phyloP scores from a whole-genome alignment of 2,329 filamentous ascomycete species.

The Zymoseptoria crescenta region DNA sequence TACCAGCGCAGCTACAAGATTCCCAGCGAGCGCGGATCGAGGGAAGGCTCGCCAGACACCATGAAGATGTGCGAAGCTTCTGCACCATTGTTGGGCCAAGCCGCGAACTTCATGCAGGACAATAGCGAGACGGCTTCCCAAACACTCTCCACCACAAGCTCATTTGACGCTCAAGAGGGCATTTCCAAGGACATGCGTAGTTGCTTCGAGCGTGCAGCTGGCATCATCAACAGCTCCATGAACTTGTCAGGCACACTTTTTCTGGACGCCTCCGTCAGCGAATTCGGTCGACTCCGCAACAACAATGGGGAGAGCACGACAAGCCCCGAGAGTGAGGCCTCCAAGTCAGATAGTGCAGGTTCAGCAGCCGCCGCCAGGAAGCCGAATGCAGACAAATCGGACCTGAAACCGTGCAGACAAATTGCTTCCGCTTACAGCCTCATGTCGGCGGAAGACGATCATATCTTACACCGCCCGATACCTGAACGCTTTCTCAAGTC shows the following conservation, averaged over 20 bases:
- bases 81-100: not conserved
- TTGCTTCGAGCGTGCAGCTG: slow-evolving; percentile 8
- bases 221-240: slow-evolving; percentile 24
- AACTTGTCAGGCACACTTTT: slow-evolving; percentile 40
- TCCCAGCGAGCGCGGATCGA: not conserved
- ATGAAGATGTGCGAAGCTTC: not conserved
- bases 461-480: not conserved
- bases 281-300: slow-evolving; percentile 12
- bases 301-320: not conserved
- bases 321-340: not conserved
- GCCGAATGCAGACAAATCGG: not conserved
- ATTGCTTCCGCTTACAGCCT: slow-evolving; percentile 4
- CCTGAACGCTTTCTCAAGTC: slow-evolving; percentile 7
- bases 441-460: not conserved
- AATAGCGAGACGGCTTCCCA: not conserved
- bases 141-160: not conserved
- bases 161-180: not conserved
- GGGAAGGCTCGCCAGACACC: not conserved
- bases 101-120: not conserved
- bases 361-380: not conserved
- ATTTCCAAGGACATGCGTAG: not conserved
- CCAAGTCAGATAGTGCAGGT: not conserved
- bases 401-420: slow-evolving; percentile 1
- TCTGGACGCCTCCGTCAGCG: slow-evolving; percentile 25
- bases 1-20: not conserved